Conservation (phyloP, 352 stramenopile species). For the Phytophthora europaea region DNA sequence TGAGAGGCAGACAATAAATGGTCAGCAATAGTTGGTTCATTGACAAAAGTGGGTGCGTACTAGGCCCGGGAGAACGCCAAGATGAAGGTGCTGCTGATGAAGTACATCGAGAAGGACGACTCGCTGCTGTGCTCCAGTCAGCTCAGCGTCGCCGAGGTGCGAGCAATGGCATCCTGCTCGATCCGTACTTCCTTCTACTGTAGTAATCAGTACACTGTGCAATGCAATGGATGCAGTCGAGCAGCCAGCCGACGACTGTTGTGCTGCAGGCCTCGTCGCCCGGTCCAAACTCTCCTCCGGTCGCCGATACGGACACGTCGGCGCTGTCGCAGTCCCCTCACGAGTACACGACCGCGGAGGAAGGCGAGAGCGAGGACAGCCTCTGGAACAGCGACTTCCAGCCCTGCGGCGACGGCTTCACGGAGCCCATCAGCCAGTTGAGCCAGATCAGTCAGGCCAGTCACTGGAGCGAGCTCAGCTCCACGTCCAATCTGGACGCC, state of each 20-base stretch:
- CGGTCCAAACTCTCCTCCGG: conserved; percentile 17
- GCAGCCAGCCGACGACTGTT: conserved; percentile 30
- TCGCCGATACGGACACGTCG: conserved; percentile 31
- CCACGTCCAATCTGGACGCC: conserved; percentile 85
- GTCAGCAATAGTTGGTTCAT: background rate
- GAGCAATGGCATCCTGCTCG: background rate
- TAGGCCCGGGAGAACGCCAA: conserved; percentile 88
- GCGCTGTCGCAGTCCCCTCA: conserved; percentile 51
- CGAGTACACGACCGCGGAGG: conserved; percentile 55
- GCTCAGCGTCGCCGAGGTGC: conserved; percentile 61
- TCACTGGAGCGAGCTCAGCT: conserved; percentile 87
- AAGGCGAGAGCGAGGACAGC: conserved; percentile 70
- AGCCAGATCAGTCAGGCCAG: conserved; percentile 81
- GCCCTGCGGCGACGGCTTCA: conserved; percentile 53
- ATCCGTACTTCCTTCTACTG: background rate
- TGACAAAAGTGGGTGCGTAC: conserved; percentile 23
- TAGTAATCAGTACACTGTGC: background rate
- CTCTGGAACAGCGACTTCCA: conserved; percentile 72
- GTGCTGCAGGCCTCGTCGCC: conserved; percentile 13
- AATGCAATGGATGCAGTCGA: conserved; percentile 27
- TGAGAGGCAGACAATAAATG: conserved; percentile 14
- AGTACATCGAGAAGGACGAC: conserved; percentile 90
- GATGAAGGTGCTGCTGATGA: conserved; percentile 89
- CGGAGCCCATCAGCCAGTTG: conserved; percentile 74
- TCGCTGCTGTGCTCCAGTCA: conserved; percentile 83